These are phyloP conservation scores for Drosera spatulata DNA, from an alignment of 179 eudicot genomes.

Conservation along the genomic window DNA sequence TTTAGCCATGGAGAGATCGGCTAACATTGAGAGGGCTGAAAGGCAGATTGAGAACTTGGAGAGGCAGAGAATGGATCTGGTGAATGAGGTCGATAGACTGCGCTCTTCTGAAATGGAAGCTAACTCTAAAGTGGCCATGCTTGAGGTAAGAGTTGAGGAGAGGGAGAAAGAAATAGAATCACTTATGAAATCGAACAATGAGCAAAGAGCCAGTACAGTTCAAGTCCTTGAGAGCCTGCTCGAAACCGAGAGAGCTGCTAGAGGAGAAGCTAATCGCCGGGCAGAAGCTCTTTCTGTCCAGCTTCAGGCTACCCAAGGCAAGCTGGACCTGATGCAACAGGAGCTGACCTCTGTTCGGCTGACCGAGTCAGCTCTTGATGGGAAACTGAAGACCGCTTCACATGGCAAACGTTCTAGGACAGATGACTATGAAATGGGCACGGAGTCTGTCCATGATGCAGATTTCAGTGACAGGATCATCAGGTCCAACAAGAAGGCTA, in stretches of 20 bases:
- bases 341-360: constrained; percentile 62
- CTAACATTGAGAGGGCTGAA: constrained; percentile 69
- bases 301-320: constrained; percentile 76
- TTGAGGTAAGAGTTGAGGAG: constrained; percentile 81
- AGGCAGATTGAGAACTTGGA: constrained; percentile 57
- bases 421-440: constrained; percentile 59
- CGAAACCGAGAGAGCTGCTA: constrained; percentile 67
- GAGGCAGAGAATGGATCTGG: constrained; percentile 44
- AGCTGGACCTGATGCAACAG: constrained; percentile 66
- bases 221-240: constrained; percentile 71
- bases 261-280: constrained; percentile 71
- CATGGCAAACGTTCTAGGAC: constrained; percentile 65
- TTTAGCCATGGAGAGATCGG: constrained; percentile 59
- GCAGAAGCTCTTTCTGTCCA: constrained; percentile 81
- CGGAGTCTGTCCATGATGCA: constrained; percentile 41
- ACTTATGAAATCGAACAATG: constrained; percentile 65
- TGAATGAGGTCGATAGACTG: constrained; percentile 36
- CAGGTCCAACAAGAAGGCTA: constrained; percentile 55
- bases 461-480: constrained; percentile 23
- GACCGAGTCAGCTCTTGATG: constrained; percentile 64
- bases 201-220: constrained; percentile 67
- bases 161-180: constrained; percentile 81
- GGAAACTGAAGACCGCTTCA: constrained; percentile 60
- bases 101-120: constrained; percentile 66
- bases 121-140: constrained; percentile 43